phyloP scores from a whole-genome alignment of 1,284 basidiomycete species.

The Cystobasidium sp. region DNA sequence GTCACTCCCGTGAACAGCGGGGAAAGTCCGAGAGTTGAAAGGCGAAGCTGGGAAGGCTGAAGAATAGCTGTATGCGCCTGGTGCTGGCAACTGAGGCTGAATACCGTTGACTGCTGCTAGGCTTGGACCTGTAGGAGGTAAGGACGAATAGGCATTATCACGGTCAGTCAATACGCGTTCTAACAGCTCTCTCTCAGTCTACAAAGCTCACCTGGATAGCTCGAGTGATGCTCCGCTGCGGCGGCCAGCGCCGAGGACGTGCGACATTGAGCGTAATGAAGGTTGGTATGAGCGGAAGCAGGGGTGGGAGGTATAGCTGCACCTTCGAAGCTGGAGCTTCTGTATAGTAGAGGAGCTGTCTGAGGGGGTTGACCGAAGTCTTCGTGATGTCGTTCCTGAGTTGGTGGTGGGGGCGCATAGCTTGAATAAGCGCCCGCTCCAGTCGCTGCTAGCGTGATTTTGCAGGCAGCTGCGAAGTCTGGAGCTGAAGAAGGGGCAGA shows the following conservation, averaged over 20 bases:
- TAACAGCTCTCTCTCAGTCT: not conserved
- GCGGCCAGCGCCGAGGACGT: not conserved
- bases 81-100: constrained; percentile 1
- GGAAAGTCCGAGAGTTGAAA: not conserved
- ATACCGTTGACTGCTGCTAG: not conserved
- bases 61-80: constrained; percentile 3
- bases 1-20: not conserved
- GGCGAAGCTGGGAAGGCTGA: not conserved
- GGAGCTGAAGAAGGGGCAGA: not conserved
- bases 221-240: constrained; percentile 9
- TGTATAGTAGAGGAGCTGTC: constrained; percentile 30
- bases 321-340: constrained; percentile 10
- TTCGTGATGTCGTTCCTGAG: constrained; percentile 9
- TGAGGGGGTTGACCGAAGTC: constrained; percentile 13
- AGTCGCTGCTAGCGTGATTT: not conserved
- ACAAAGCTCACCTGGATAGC: constrained; percentile 13
- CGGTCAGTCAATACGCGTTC: not conserved
- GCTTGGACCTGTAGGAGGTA: not conserved
- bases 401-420: not conserved
- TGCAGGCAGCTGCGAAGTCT: constrained; percentile 8
- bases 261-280: not conserved
- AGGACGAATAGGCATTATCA: not conserved
- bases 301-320: constrained; percentile 5
- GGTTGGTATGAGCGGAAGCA: constrained; percentile 17
- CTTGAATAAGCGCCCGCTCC: constrained; percentile 1